phyloP scores from a whole-genome alignment of 1,139 yeast species.

The Pichia norvegensis region DNA sequence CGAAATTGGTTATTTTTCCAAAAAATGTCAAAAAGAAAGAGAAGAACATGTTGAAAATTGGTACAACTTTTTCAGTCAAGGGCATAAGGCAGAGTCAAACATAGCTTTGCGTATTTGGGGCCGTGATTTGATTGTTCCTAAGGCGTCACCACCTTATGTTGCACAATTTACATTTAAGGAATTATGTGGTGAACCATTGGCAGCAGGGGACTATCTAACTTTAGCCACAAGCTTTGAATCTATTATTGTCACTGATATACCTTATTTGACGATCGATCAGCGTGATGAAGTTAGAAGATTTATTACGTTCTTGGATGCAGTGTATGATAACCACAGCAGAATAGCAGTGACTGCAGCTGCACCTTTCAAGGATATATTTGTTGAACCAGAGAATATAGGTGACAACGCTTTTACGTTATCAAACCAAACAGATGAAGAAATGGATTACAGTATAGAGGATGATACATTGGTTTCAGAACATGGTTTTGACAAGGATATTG shows the following conservation, averaged over 20 bases:
- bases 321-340: slow-evolving; percentile 81
- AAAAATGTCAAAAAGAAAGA: slow-evolving; percentile 41
- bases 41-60: slow-evolving; percentile 62
- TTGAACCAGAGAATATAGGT: slow-evolving; percentile 65
- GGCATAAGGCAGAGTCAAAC: slow-evolving; percentile 35
- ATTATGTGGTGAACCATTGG: slow-evolving; percentile 76
- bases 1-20: slow-evolving; percentile 45
- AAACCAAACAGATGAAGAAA: slow-evolving; percentile 27
- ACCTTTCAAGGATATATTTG: slow-evolving; percentile 76
- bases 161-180: slow-evolving; percentile 86
- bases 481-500: slow-evolving; percentile 67
- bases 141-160: slow-evolving; percentile 66
- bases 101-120: slow-evolving; percentile 76
- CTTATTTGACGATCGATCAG: slow-evolving; percentile 66
- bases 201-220: slow-evolving; percentile 93
- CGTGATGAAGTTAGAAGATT: slow-evolving; percentile 84
- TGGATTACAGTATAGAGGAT: slow-evolving; percentile 40
- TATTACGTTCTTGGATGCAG: slow-evolving; percentile 90
- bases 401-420: slow-evolving; percentile 46
- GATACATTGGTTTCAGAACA: slow-evolving; percentile 62
- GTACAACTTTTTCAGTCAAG: slow-evolving; percentile 71
- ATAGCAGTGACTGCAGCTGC: slow-evolving; percentile 86
- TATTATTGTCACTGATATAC: slow-evolving; percentile 85
- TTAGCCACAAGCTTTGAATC: slow-evolving; percentile 71
- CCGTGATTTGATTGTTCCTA: slow-evolving; percentile 66